Base-by-base conservation (phyloP, 2,329 filamentous ascomycete genomes). In the Nothophoma quercina region DNA sequence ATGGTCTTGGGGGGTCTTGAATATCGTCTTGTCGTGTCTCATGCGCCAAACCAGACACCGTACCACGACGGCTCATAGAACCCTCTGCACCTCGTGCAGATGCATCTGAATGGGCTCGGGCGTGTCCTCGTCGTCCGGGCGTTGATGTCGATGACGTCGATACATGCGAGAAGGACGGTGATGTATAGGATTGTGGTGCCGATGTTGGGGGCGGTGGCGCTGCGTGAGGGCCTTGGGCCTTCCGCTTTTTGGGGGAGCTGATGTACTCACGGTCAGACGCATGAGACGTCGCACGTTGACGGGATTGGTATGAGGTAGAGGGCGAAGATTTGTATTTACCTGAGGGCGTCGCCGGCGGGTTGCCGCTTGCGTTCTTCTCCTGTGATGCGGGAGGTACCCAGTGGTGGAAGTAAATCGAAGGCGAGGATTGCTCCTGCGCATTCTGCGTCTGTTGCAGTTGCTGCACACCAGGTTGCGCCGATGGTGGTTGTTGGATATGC, bases 381-480 rank as follows among this genome's bases (percentile, higher is more conserved):
- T 81, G 83, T 58, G 85, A 83, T 18, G 81, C 83, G 10, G 92
- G 92, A 36, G 92, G 92, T 54, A 93, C 89, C 91, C 92, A 96
- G 71, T 96, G 91, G 69, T 96, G 91, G 72, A 96, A 96, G 74
- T 91, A 95, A 39, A 96, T 89, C 18, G 88, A 89, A 0, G 88
- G 86, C 32, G 89, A 90, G 15, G 85, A 83, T 58, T 87, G 80
- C 35, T 84, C 76, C 64, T 87, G 81, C 36, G 80, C 75, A 7
- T 79, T 75, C 47, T 85, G 82, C 30, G 76, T 73, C 12, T 42
- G 41, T 50, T 78, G 77, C 32, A 76, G 56, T 39, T 77, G 77
- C 54, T 79, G 78, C 54, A 68, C 67, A 56, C 55, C 69, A 7
- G 74, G 66, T 35, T 70, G 70, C n/a, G 68, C 69, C 39, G 70